Base-by-base conservation (phyloP, 768 basidiomycete species). In the Hygrophorus pudorinus region DNA sequence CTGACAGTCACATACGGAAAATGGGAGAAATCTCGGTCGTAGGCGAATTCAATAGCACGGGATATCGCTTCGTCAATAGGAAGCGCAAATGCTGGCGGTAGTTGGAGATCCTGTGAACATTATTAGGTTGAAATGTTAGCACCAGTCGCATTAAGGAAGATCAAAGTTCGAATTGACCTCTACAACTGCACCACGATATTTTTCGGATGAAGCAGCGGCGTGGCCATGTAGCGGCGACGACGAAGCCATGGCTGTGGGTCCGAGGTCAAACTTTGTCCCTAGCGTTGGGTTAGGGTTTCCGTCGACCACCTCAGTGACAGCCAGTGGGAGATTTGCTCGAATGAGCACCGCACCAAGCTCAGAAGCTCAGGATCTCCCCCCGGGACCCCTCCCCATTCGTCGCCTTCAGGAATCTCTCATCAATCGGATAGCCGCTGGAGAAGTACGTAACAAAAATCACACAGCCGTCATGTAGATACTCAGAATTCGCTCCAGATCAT, bases 11-110 rank as follows among this genome's bases (percentile, higher is more conserved):
- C 65, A 38, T 42, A 93, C 92, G 92, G 92, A 48, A 94, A 81
- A 53, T 93, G 82, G 13, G 90, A 90, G 63, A 93, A 96, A 58
- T 96, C 92, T 28, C 90, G 79, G 51, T 96, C 92, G 53, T 92
- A 94, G 0, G 91, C 92, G 18, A 85, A 73, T 53, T 89, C 88
- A 21, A 94, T 76, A 1, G 87, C 91, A 17, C 75, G 71, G 7
- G 76, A 72, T 46, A 93, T 79, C 14, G 76, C 71, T 55, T 88
- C 88, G 46, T 72, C 70, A 9, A 71, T 65, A 6, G 84, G 82
- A 2, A 94, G 70, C 12, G 83, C 76, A 60, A 93, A 93, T 0
- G 91, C 92, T 7, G 92, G 92, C 0, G 89, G 82, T 1, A 88
- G 63, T 69, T 88, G 85, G 4, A 87, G 70, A 60, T 85, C 84